A percentile compares a stretch with the other conserved stretches of the same genome.
Evolutionary conservation across 73 alveolate genomes (phyloP).

Genomic region (Halteria grandinella): DNA sequence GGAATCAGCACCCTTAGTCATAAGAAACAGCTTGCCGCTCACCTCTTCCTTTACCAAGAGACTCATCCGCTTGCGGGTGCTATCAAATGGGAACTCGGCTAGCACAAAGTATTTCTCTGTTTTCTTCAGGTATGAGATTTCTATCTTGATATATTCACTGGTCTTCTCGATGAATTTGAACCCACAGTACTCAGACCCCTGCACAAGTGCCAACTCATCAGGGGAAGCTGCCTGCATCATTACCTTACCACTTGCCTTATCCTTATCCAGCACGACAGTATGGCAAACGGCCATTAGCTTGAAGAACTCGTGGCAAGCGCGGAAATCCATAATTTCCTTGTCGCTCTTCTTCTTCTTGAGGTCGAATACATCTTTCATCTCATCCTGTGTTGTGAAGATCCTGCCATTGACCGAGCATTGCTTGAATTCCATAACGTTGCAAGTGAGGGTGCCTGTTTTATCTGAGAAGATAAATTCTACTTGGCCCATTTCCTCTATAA

Average conservation of each 20-base stretch:
- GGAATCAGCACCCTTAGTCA: conserved; percentile 89
- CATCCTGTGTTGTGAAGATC: conserved; percentile 76
- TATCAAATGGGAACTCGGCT: conserved; percentile 76
- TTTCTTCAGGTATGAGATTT: background rate
- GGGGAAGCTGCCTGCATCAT: conserved; percentile 90
- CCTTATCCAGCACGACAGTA: conserved; percentile 80
- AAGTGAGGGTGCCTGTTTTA: conserved; percentile 99
- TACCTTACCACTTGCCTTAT: conserved; percentile 61
- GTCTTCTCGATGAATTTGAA: conserved; percentile 60
- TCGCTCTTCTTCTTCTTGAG: no score
- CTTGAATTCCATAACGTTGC: conserved; percentile 97
- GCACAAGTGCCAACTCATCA: conserved; percentile 90
- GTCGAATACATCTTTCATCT: no score
- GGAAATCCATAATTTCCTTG: no score
- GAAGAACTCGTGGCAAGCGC: conserved; percentile 64
- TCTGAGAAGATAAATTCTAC: conserved; percentile 98
- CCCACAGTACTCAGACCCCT: conserved; percentile 56
- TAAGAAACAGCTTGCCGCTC: conserved; percentile 56
- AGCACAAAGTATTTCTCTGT: background rate
- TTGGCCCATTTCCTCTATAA: conserved; percentile 99
- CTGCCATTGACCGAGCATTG: conserved; percentile 87
- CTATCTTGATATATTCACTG: background rate
- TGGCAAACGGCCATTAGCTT: conserved; percentile 84
- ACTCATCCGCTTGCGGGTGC: conserved; percentile 50
- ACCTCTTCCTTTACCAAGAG: conserved; percentile 26